phyloP scores from a whole-genome alignment of 495 filamentous ascomycete genomes.

The Aspergillus ostianus region DNA sequence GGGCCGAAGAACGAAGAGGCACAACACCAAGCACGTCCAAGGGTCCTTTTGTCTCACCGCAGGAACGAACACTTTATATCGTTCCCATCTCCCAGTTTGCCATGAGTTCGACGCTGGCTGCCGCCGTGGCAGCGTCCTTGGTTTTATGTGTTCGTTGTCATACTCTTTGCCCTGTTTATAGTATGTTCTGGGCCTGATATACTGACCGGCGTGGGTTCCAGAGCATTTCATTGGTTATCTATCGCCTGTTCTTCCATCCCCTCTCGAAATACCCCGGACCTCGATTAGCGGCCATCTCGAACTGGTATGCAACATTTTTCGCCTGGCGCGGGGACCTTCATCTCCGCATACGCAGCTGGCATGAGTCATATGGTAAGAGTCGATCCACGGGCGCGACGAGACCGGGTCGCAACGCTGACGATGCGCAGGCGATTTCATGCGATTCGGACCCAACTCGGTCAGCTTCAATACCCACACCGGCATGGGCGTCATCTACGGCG shows the following conservation, averaged over 20 bases:
- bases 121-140: too few species aligned
- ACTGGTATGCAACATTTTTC: background rate
- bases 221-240: background rate
- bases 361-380: constrained; percentile 15
- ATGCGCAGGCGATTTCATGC: constrained; percentile 15
- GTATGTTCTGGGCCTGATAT: too few species aligned
- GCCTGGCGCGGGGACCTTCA: background rate
- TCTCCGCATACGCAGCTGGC: constrained; percentile 7
- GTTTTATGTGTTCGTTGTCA: too few species aligned
- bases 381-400: background rate
- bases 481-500: constrained; percentile 15
- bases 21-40: too few species aligned
- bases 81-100: too few species aligned
- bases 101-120: too few species aligned
- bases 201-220: background rate
- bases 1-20: too few species aligned
- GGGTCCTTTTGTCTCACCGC: too few species aligned
- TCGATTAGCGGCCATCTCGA: background rate
- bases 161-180: too few species aligned
- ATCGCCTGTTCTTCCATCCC: background rate
- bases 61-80: too few species aligned
- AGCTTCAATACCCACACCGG: constrained; percentile 15
- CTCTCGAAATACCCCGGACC: background rate
- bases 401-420: background rate
- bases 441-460: constrained; percentile 14